Evolutionary conservation across 768 basidiomycete species (phyloP), one percentile per base, ranked within the genome.

Genomic region (Mycena alexandri): DNA sequence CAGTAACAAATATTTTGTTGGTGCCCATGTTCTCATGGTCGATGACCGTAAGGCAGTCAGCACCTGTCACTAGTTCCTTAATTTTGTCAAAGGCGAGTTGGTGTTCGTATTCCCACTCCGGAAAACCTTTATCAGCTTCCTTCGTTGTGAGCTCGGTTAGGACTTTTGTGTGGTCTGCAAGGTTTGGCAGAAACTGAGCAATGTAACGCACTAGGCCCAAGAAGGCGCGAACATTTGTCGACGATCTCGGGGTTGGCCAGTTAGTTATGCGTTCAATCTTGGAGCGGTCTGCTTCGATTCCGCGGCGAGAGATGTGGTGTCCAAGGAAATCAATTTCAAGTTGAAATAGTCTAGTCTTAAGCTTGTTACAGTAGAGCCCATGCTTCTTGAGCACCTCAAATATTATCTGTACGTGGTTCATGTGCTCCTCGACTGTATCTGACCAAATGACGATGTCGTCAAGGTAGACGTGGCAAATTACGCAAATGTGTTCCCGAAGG

Each of bases 391-490:
- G n/a, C n/a, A n/a, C n/a, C n/a, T n/a, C n/a, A n/a, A n/a, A n/a
- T n/a, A n/a, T n/a, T n/a, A n/a, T 52, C 50, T 34, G 11, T 1
- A 81, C 68, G 57, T 81, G 63, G 0, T 36, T 0, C 0, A 64
- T 42, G 33, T 84, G 83, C 53, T 83, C 78, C 5, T 78, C 79
- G 0, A 80, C 17, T 0, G 72, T 65, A 0, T 81, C 13, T 0
- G 82, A 86, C 79, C 81, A 85, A 25, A 85, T 83, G 17, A 86
- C 73, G 43, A 85, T 82, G 57, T 85, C 79, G 61, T 86, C 82
- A 0, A 85, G 72, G 63, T 86, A 85, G 0, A 83, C 76, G 61
- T 85, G 80, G 56, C 82, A 82, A 50, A 84, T 78, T 2, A 73
- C 71, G 0, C 84, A 82, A 33, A 87, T 77, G 14, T 73, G 71